Conservation (phyloP, 495 filamentous ascomycete species). For the Coniosporium apollinis region DNA sequence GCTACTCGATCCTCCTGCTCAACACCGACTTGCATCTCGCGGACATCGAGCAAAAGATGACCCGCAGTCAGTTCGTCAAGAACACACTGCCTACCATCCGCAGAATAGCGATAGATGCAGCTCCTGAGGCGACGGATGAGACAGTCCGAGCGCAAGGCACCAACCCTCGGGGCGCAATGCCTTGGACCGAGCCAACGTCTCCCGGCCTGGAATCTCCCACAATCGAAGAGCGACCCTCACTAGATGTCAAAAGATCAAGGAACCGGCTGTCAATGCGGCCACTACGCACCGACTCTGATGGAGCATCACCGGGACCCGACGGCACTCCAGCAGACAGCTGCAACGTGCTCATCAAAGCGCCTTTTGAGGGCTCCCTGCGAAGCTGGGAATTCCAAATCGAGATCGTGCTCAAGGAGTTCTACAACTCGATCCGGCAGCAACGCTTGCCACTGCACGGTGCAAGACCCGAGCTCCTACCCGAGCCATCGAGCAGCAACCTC, state of each 20-base stretch:
- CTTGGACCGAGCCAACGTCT: slow-evolving; percentile 16
- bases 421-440: slow-evolving; percentile 70
- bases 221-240: slow-evolving; percentile 14
- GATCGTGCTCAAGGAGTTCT: slow-evolving; percentile 79
- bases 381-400: slow-evolving; percentile 87
- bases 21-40: slow-evolving; percentile 94
- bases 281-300: slow-evolving; percentile 19
- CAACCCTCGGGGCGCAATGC: slow-evolving; percentile 25
- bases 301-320: slow-evolving; percentile 16
- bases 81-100: slow-evolving; percentile 89
- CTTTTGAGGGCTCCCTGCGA: slow-evolving; percentile 58
- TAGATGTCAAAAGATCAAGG: slow-evolving; percentile 15
- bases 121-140: slow-evolving; percentile 52
- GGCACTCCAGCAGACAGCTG: slow-evolving; percentile 21
- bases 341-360: slow-evolving; percentile 57
- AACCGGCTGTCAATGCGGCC: slow-evolving; percentile 21
- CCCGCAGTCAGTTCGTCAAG: slow-evolving; percentile 78
- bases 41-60: slow-evolving; percentile 95
- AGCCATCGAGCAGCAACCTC: slow-evolving; percentile 28
- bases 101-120: slow-evolving; percentile 52
- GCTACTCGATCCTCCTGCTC: slow-evolving; percentile 84
- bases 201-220: slow-evolving; percentile 11
- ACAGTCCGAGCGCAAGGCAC: slow-evolving; percentile 31
- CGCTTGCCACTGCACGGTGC: slow-evolving; percentile 67
- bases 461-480: slow-evolving; percentile 16